A percentile compares a stretch with the other conserved stretches of the same genome.
Conservation (phyloP, 2,329 filamentous ascomycete genomes). For the Scolecobasidium constrictum region DNA sequence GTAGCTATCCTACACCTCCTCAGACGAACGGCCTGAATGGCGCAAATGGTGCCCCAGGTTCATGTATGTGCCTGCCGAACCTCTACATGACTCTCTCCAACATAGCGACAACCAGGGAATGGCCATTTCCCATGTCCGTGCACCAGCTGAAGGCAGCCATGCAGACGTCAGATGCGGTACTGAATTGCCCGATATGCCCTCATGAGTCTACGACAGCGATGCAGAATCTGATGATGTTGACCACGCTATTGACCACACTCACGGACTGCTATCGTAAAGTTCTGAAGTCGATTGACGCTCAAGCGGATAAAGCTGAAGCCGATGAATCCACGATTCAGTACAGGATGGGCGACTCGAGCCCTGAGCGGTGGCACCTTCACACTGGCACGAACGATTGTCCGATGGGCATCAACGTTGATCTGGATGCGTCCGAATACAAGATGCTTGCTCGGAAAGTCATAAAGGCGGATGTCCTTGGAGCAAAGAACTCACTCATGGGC, state of each 20-base stretch:
- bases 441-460: conserved; percentile 34
- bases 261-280: conserved; percentile 30
- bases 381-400: conserved; percentile 31
- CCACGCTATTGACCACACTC: conserved; percentile 30
- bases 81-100: conserved; percentile 33
- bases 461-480: conserved; percentile 30
- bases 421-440: conserved; percentile 33
- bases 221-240: conserved; percentile 34
- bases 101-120: conserved; percentile 26
- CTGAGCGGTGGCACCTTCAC: conserved; percentile 29
- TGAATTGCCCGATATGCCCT: conserved; percentile 33
- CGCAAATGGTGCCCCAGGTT: too few species aligned
- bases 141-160: conserved; percentile 31
- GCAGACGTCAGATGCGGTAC: conserved; percentile 24
- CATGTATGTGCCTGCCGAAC: conserved; percentile 34
- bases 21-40: too few species aligned
- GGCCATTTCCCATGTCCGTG: conserved; percentile 33
- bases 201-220: conserved; percentile 28
- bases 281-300: conserved; percentile 28
- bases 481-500: conserved; percentile 9
- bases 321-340: conserved; percentile 28
- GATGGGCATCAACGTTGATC: conserved; percentile 32
- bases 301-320: conserved; percentile 22
- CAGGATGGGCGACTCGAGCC: conserved; percentile 31
- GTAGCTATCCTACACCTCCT: too few species aligned